These are phyloP conservation scores for Rutidosis leptorrhynchoides DNA, from an alignment of 129 eudicot species.

Conservation along the genomic window DNA sequence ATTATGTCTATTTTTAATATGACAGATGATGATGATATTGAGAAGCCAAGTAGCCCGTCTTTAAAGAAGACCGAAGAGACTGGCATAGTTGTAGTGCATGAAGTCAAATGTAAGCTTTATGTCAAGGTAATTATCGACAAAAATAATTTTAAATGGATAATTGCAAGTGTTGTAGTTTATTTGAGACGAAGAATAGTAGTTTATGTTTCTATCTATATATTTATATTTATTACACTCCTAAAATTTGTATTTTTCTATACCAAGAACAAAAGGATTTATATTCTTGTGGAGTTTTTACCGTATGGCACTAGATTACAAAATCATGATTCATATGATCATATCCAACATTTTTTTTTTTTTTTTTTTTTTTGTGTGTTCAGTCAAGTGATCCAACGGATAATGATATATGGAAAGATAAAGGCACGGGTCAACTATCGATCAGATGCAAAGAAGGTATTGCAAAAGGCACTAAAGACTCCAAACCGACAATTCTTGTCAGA, in stretches of 20 bases:
- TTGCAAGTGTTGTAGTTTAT: background rate
- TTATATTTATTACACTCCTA: background rate
- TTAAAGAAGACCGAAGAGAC: conserved; percentile 77
- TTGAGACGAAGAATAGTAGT: background rate
- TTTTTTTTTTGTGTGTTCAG: conserved; percentile 42
- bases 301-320: background rate
- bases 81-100: conserved; percentile 79
- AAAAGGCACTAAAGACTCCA: conserved; percentile 89
- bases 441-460: conserved; percentile 77
- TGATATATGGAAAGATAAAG: conserved; percentile 91
- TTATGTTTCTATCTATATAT: too few species aligned
- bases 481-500: conserved; percentile 82
- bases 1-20: conserved; percentile 3
- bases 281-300: background rate
- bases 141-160: background rate
- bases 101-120: conserved; percentile 94
- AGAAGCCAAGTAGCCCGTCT: conserved; percentile 98
- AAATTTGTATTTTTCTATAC: background rate
- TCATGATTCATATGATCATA: background rate
- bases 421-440: conserved; percentile 76
- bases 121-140: conserved; percentile 61
- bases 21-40: conserved; percentile 69
- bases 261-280: background rate
- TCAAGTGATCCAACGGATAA: conserved; percentile 73
- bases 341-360: too few species aligned